A percentile compares a stretch with the other conserved stretches of the same genome.
phyloP scores from a whole-genome alignment of 2,329 filamentous ascomycete species.

The Hypoxylon sp. region DNA sequence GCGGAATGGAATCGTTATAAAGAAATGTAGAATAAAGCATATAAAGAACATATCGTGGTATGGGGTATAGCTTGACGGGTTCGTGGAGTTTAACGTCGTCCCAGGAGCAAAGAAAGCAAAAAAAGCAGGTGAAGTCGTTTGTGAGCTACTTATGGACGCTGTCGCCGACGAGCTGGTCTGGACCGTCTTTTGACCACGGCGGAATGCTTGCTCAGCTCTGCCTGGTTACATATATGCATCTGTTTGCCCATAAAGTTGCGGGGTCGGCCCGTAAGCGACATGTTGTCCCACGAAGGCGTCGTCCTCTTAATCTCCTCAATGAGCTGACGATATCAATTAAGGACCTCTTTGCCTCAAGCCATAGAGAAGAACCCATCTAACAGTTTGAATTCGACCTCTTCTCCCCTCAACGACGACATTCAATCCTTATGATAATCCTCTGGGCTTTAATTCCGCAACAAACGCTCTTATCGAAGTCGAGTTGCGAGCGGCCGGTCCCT shows the following conservation, averaged over 20 bases:
- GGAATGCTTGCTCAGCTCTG: neutral
- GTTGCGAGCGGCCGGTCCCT: neutral
- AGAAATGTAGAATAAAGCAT: neutral
- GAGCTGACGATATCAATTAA: neutral
- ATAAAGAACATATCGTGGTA: neutral
- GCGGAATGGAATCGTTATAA: neutral
- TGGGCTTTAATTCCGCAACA: too few species aligned
- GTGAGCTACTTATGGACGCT: neutral
- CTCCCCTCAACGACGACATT: neutral
- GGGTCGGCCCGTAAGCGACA: slow-evolving; percentile 14
- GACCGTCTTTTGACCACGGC: too few species aligned
- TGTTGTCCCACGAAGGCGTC: neutral
- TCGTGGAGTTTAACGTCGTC: too few species aligned
- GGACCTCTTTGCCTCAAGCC: neutral
- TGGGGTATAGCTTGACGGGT: neutral
- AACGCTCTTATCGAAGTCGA: neutral
- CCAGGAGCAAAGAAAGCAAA: too few species aligned
- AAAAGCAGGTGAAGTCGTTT: neutral
- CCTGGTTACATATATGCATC: neutral
- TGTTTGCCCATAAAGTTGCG: neutral
- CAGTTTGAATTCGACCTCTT: neutral
- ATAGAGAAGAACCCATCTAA: neutral
- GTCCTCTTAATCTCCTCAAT: neutral
- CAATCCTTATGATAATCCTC: neutral
- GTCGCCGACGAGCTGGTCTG: neutral